Evolutionary conservation across 768 basidiomycete genomes (phyloP), one percentile per base, ranked within the genome.

Genomic region (Podaxis sp.): DNA sequence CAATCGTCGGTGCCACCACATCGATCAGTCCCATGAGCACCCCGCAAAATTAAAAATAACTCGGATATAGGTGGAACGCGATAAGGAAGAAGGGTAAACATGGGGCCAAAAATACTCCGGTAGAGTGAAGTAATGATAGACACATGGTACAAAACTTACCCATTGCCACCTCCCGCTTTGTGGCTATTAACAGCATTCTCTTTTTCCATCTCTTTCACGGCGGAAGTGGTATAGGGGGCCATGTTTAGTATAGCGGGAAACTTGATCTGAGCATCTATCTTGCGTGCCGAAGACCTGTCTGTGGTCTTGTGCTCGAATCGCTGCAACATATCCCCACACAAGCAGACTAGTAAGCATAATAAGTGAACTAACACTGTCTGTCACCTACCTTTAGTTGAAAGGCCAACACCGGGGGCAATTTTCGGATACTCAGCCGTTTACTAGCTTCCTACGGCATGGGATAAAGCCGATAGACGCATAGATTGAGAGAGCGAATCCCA

Each of bases 311-410:
- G 95, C 70, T 96, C 95, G 73, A 98, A 98, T 2, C 96, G 89
- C 95, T 97, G 70, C 36, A 6, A 39, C 52, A 63, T n/a, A 36
- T 46, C 19, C n/a, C 19, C 42, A 22, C 56, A 59, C 58, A 39
- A 65, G 33, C 38, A 53, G 19, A 24, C 17, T 24, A 48, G 24
- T 24, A 13, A 51, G 33, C 8, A 33, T 33, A 2, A 33, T 33
- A 33, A 2, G 33, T 33, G 33, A 33, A 33, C 33, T 33, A 28
- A 9, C 19, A 15, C 3, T 51, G 8, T 26, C 30, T 0, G 36
- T 5, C 17, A 19, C 67, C 56, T 63, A 92, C 96, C 83, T 99
- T 99, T 80, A 99, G 89, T 72, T 98, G 96, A 68, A 99, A 93
- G 67, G 91, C 93, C 52, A 99, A 77, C 0, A 96, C 95, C 0